Evolutionary conservation across 192 early-diverging fungal species (phyloP).

Genomic region (Coemansia brasiliensis): DNA sequence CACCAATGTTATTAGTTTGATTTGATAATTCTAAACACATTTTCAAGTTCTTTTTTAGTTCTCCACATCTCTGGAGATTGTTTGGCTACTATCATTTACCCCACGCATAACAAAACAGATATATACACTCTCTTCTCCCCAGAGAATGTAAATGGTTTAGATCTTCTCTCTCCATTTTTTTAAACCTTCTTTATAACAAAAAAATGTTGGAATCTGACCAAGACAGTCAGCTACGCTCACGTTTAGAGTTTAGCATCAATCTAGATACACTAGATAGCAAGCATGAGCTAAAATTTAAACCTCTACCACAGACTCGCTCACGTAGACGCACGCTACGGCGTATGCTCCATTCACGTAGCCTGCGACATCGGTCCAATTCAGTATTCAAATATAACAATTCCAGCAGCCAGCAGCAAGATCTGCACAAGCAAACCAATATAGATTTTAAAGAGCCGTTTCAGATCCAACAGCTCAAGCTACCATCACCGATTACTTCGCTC

Average conservation of each 20-base stretch:
- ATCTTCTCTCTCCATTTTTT: too few species aligned
- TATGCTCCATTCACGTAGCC: not conserved
- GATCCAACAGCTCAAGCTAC: slow-evolving; percentile 17
- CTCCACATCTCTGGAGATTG: too few species aligned
- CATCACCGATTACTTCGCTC: slow-evolving; percentile 27
- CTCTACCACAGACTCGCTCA: not conserved
- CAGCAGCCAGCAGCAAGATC: not conserved
- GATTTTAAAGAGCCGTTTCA: not conserved
- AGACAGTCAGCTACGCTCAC: not conserved
- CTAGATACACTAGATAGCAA: slow-evolving; percentile 18
- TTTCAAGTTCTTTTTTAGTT: too few species aligned
- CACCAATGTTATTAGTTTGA: too few species aligned
- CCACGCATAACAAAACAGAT: too few species aligned
- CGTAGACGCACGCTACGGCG: not conserved
- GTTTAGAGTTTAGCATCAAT: slow-evolving; percentile 27
- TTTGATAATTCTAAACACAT: too few species aligned
- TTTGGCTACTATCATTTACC: too few species aligned
- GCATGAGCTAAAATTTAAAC: not conserved
- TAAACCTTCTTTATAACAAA: too few species aligned
- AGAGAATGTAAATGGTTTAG: too few species aligned
- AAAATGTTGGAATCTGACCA: slow-evolving; percentile 2
- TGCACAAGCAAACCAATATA: too few species aligned
- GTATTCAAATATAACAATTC: not conserved
- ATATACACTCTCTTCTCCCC: too few species aligned
- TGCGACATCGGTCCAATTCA: not conserved